Evolutionary conservation across 805 yeast species (phyloP), one percentile per base, ranked within the genome.

Genomic region (Cyberlindnera galapagoensis): DNA sequence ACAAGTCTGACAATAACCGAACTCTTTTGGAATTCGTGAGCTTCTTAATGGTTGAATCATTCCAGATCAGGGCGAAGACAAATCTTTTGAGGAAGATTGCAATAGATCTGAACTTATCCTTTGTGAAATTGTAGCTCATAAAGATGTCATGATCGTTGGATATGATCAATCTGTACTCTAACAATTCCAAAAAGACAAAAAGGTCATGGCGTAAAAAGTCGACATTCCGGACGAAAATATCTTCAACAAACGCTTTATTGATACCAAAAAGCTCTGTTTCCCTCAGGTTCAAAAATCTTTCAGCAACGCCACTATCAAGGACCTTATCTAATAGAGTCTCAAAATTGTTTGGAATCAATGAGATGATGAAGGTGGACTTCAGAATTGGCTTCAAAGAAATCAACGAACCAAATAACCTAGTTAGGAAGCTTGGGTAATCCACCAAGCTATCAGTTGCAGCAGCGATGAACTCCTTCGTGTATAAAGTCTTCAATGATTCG

Each of bases 121-220:
- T 52, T 21, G 71, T 62, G 18, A 58, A 51, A 4, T 47, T 61
- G 14, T 65, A 66, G 6, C 54, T 58, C 9, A 51, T 53, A 34
- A 71, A 67, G 28, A 78, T 56, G 42, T 78, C 88, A 9, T 61
- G 56, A 47, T 83, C 94, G 42, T 74, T 79, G 3, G 83, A 69
- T 7, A 82, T 74, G 17, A 74, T 67, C 25, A 82, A 54, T 71
- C 82, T 71, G 45, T 76, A 80, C 1, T 86, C 74, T 38, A 76
- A 68, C 8, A 80, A 48, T 41, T 81, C 85, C 36, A 79, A 63
- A 38, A 76, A 70, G 1, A 78, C 49, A 26, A 59, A 63, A 3
- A 80, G 49, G 20, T 59, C 57, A 20, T 47, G 39, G 38, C 51
- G 49, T n/a, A 51, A 25, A 28, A 56, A 35, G 15, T 24, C 28